A percentile compares a stretch with the other conserved stretches of the same genome.
Conservation (phyloP, 139 green algal species). For the Spirogloea muscicola region DNA sequence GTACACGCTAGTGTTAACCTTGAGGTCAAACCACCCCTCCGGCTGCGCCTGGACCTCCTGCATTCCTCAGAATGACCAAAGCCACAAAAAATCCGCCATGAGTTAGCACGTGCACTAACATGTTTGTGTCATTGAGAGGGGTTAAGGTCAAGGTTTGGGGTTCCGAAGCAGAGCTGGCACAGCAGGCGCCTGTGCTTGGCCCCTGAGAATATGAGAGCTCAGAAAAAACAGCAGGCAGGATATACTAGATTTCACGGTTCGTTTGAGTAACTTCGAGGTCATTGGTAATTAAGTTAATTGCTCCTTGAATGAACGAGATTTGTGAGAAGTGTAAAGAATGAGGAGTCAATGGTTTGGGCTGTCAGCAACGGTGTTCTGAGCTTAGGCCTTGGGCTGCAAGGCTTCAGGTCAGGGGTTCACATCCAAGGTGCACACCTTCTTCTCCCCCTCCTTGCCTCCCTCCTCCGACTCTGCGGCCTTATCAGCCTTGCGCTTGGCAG, state of each 20-base stretch:
- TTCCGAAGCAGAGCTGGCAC: not conserved
- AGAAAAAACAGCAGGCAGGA: not conserved
- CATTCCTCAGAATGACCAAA: not conserved
- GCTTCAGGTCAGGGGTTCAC: not conserved
- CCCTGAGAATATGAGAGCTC: not conserved
- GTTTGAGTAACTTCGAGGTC: not conserved
- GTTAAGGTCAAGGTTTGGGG: not conserved
- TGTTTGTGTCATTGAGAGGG: not conserved
- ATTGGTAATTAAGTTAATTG: not conserved
- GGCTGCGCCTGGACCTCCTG: slow-evolving; percentile 9
- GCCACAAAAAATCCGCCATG: not conserved
- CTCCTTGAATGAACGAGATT: not conserved
- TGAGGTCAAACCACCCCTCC: slow-evolving; percentile 75
- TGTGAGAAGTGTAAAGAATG: not conserved
- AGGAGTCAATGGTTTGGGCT: not conserved
- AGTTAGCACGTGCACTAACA: not conserved
- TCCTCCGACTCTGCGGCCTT: not conserved
- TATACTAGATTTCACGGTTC: too few relatives aligned
- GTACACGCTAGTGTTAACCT: slow-evolving; percentile 93
- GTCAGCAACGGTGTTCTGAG: not conserved
- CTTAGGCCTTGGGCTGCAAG: not conserved
- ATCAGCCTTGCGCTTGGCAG: slow-evolving; percentile 6
- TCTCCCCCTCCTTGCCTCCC: slow-evolving; percentile 1
- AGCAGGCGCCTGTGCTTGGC: not conserved
- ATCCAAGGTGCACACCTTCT: not conserved